Percentiles rank a stretch among this genome's conserved stretches.
Evolutionary conservation across 768 basidiomycete species (phyloP).

Genomic region (Suillus cothurnatus): DNA sequence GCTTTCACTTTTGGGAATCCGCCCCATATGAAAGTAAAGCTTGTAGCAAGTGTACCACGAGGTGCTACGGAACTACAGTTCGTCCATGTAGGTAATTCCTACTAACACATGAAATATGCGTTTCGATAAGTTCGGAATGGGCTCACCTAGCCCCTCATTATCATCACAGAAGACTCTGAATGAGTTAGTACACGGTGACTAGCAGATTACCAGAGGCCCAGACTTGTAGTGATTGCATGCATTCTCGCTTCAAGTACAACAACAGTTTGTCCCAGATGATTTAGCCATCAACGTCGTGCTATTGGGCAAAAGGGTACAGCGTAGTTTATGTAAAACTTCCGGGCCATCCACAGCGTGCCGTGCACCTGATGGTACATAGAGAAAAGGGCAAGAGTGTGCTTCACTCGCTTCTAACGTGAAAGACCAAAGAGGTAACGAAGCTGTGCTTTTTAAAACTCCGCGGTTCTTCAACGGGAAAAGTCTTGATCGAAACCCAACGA

Average conservation of each 20-base stretch:
- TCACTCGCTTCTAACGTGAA: background rate
- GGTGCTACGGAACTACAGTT: constrained; percentile 1
- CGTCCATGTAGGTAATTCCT: background rate
- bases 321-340: no score
- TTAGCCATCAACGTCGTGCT: background rate
- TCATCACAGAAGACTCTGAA: background rate
- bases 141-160: background rate
- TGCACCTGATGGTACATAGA: background rate
- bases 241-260: background rate
- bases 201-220: background rate
- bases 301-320: background rate
- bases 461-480: background rate
- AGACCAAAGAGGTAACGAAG: background rate
- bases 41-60: background rate
- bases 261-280: background rate
- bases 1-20: background rate
- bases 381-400: constrained; percentile 1
- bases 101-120: background rate
- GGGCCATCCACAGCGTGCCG: no score
- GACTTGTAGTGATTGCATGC: background rate
- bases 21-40: background rate
- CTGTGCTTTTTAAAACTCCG: constrained; percentile 2
- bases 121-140: background rate
- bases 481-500: background rate
- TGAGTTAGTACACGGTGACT: background rate